A percentile compares a stretch with the other conserved stretches of the same genome.
phyloP scores from a whole-genome alignment of 2,329 filamentous ascomycete genomes.

The Claviceps quebecensis region DNA sequence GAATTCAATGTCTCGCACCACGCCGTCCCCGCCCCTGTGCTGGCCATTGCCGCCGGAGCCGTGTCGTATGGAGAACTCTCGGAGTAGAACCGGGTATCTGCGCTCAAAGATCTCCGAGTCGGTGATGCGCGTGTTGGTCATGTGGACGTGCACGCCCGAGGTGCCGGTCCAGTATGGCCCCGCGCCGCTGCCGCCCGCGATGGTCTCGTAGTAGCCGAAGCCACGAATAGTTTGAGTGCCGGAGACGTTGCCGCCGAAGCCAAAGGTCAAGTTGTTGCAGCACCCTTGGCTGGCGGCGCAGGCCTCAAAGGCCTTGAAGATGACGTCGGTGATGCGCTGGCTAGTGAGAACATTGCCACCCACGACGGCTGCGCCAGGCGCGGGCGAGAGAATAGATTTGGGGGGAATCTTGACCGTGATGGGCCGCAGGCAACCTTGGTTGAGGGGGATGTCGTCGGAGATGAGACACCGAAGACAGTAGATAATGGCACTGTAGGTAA shows the following conservation, averaged over 20 bases:
- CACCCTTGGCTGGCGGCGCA: slow-evolving; percentile 69
- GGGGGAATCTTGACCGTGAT: slow-evolving; percentile 62
- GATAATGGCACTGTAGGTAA: slow-evolving; percentile 77
- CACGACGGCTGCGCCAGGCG: slow-evolving; percentile 64
- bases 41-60: slow-evolving; percentile 52
- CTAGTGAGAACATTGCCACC: slow-evolving; percentile 57
- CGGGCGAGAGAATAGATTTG: slow-evolving; percentile 60
- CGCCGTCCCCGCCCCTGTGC: slow-evolving; percentile 58
- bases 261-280: slow-evolving; percentile 75
- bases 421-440: slow-evolving; percentile 67
- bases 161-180: slow-evolving; percentile 38
- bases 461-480: slow-evolving; percentile 73
- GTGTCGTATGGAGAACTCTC: slow-evolving; percentile 52
- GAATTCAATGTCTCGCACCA: slow-evolving; percentile 67
- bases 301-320: slow-evolving; percentile 58
- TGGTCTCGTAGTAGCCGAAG: slow-evolving; percentile 47
- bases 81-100: slow-evolving; percentile 56
- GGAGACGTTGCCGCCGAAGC: slow-evolving; percentile 41
- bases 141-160: slow-evolving; percentile 30
- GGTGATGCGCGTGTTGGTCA: slow-evolving; percentile 73
- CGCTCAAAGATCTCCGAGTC: slow-evolving; percentile 31
- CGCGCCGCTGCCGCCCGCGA: slow-evolving; percentile 50
- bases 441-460: slow-evolving; percentile 67
- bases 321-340: slow-evolving; percentile 30
- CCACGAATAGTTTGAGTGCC: slow-evolving; percentile 24